Percentiles rank a stretch among this genome's conserved stretches.
These are phyloP conservation scores for Leccinellum rugosiceps DNA, from an alignment of 768 basidiomycete species.

Conservation along the genomic window DNA sequence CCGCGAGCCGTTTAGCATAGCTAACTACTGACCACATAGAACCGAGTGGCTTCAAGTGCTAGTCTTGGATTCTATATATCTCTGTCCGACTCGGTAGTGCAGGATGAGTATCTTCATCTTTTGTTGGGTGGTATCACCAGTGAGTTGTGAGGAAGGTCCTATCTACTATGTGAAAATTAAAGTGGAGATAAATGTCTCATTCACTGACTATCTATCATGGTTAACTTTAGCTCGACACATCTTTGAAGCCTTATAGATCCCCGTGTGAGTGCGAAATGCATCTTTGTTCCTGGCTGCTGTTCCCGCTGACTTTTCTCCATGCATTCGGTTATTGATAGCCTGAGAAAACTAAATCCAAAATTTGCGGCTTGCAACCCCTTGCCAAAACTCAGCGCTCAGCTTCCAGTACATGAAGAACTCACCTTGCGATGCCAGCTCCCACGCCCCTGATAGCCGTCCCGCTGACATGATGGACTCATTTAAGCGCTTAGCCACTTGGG, in stretches of 20 bases:
- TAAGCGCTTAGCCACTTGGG: constrained; percentile 4
- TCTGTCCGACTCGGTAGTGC: not conserved
- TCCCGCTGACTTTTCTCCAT: constrained; percentile 8
- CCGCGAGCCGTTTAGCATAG: not conserved
- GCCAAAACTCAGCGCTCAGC: not conserved
- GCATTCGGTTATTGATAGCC: constrained; percentile 2
- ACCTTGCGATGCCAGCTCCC: not conserved
- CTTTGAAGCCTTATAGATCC: not conserved
- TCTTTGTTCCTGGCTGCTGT: not conserved
- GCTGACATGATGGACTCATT: constrained; percentile 2
- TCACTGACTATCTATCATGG: not conserved
- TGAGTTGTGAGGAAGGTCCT: not conserved
- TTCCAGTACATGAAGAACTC: constrained; percentile 6
- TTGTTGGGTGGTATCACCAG: not conserved
- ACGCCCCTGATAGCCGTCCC: not conserved
- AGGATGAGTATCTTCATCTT: not conserved
- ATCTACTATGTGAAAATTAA: not conserved
- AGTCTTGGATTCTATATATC: no score
- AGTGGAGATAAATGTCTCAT: not conserved
- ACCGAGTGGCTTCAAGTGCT: no score
- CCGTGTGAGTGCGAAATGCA: not conserved
- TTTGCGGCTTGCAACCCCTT: not conserved
- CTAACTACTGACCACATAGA: not conserved
- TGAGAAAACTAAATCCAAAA: constrained; percentile 1
- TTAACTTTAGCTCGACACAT: constrained; percentile 3